Base-by-base conservation (phyloP, 129 eudicot genomes). In the Helianthus annuus region DNA sequence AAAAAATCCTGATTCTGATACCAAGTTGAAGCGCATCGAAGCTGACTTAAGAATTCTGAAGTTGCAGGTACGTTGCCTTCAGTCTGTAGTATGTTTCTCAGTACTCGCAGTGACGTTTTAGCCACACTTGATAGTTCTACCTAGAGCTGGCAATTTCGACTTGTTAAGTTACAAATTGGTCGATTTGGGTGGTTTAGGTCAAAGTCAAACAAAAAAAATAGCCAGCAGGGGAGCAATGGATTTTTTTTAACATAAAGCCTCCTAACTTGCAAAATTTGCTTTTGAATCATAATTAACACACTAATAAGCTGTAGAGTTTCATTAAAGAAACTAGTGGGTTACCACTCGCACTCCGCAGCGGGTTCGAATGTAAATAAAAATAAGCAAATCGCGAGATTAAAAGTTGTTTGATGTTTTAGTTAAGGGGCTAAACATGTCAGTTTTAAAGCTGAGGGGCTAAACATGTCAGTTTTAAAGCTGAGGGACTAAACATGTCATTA, bases 11-110 rank as follows among this genome's bases (percentile, higher is more conserved):
- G 88, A 83, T 74, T 78, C 69, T 40, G 84, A 84, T 53, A 70
- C 72, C 53, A 85, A 81, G 67, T 40, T 84, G 70, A 86, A 79
- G 82, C 88, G 96, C 34, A 83, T 90, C 4, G 97, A 94, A 64
- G 99, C 99, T 71, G 99, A 94, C 82, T 66, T 90, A 74, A 81
- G 84, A 78, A 86, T 90, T 78, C 83, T 94, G 66, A 80, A 85
- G 64, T 75, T 87, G 79, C 98, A 89, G 96, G 96, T 92, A 52
- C 48, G 78, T 48, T 78, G 51, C 38, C 67, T 76, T 8, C 15
- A 8, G 12, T 36, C 60, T 58, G 53, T 60, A 48, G 36, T 12
- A 12, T 36, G 69, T 38, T 39, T 66, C 15, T 42, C 10, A 16
- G 27, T 17, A 15, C 55, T 16, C 29, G 58, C 63, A 12, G 56